Base-by-base conservation (phyloP, 1,284 basidiomycete genomes). In the Puccinia triticina region DNA sequence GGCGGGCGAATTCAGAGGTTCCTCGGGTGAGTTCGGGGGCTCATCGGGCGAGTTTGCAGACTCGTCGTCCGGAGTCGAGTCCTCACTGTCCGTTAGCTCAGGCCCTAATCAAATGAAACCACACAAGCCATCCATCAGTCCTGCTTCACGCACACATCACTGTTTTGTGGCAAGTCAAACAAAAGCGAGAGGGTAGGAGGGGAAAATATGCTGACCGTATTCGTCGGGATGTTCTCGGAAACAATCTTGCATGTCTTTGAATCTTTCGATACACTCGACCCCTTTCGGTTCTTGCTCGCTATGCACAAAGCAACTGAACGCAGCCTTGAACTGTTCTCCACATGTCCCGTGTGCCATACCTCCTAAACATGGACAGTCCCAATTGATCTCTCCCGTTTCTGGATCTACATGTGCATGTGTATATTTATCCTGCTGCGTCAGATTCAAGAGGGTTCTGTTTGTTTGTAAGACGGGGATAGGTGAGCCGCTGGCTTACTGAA, bases 271-370 rank as follows among this genome's bases (percentile, higher is more conserved):
- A 85, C 96, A 99, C 85, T 99, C 93, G 82, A 98, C 93, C 12
- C 96, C 96, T 89, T 99, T 99, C 1, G 96, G 96, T 86, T 99
- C 97, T 81, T 92, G 91, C 87, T 98, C 95, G 12, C 94, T 96
- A 88, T 91, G 93, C 5, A 99, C 92, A 85, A 99, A 99, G 89
- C 96, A 99, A 59, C 94, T 94, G 89, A 99, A 99, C 0, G 97
- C 96, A 83, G 92, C 93, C 85, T 94, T 92, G 90, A 99, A 99
- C 86, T 98, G 90, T 84, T 91, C 90, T 16, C 96, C 96, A 86
- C 96, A 99, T 1, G 96, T 95, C 8, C 97, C 97, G 86, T 98
- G 90, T 2, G 97, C 96, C 97, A 99, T 98, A 80, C 96, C 97
- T 37, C 96, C 96, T 16, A 99, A 91, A 87, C 96, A 99, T 84